Evolutionary conservation across 176 grass and related monocot genomes (phyloP).

Genomic region (Aegilops speltoides): DNA sequence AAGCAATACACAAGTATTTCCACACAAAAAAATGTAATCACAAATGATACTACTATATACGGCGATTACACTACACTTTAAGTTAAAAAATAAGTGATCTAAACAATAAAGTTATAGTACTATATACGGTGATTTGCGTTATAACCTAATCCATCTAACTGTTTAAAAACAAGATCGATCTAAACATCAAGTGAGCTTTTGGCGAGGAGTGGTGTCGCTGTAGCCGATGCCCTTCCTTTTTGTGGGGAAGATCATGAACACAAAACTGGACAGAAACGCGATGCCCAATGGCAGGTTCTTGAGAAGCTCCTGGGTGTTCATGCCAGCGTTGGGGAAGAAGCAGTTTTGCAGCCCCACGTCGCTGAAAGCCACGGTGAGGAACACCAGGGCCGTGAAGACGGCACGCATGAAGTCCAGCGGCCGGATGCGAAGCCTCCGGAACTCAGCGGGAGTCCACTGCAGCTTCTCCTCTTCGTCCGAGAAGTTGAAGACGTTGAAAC

Average conservation of each 20-base stretch:
- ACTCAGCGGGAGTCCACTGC: background rate
- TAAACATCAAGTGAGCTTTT: background rate
- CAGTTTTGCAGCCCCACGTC: background rate
- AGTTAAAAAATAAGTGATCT: background rate
- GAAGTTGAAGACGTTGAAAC: constrained; percentile 12
- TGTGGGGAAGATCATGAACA: background rate
- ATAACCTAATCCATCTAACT: background rate
- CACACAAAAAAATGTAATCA: too few species aligned
- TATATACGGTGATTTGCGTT: too few species aligned
- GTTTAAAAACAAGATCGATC: background rate
- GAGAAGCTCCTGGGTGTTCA: background rate
- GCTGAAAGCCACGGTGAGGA: background rate
- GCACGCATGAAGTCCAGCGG: background rate
- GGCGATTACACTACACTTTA: too few species aligned
- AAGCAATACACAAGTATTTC: background rate
- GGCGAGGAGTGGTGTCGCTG: background rate
- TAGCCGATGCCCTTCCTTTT: constrained; percentile 8
- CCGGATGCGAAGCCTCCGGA: background rate
- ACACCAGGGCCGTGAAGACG: background rate
- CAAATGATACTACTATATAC: background rate
- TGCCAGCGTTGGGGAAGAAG: background rate
- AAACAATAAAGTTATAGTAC: too few species aligned
- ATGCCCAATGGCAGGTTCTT: background rate
- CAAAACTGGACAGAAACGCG: background rate
- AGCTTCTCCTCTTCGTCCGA: background rate